Base-by-base conservation (phyloP, 176 grass and related monocot species). In the Cymbopogon citratus region DNA sequence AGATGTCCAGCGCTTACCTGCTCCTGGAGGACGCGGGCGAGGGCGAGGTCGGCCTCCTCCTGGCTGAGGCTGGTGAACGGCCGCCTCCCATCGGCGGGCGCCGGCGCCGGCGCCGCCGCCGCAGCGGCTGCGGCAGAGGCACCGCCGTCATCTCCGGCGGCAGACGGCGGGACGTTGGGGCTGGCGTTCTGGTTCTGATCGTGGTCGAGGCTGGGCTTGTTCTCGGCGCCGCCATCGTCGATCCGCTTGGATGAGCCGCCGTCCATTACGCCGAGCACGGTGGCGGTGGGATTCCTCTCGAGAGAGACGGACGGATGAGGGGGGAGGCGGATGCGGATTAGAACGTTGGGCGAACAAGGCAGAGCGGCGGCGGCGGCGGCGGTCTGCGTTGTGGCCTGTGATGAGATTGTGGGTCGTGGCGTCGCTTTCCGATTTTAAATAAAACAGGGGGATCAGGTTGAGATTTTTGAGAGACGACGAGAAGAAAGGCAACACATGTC, bases 31-130 rank as follows among this genome's bases (percentile, higher is more conserved):
- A 91, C 92, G 63, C 96, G 87, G 23, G 96, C 90, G 57, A 98
- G 96, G 80, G 96, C 96, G 81, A 88, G 92, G 89, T 98, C 96
- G 46, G 96, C 96, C 41, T 98, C 92, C 84, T 95, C 90, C 90
- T 95, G 92, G 85, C 85, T 91, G n/a, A 98, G 89, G 88, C 90
- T 89, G 54, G 96, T 95, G 76, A 98, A 98, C 62, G 96, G 96
- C 66, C 85, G 84, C 56, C 92, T 87, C 76, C 81, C 34, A 0
- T 7, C 63, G 43, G 35, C 49, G 71, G 64, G 69, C 21, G 71
- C 74, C 1, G 75, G 61, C 13, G 40, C 71, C 3, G 66, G 54
- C 0, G 74, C 73, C 1, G 71, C 33, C 13, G 62, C 25, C 0
- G 69, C 69, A 0, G 69, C 35, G 0, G 67, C 34, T 0, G 67